These are phyloP conservation scores for Aegilops bicornis DNA, from an alignment of 176 grass and related monocot species.

Conservation along the genomic window DNA sequence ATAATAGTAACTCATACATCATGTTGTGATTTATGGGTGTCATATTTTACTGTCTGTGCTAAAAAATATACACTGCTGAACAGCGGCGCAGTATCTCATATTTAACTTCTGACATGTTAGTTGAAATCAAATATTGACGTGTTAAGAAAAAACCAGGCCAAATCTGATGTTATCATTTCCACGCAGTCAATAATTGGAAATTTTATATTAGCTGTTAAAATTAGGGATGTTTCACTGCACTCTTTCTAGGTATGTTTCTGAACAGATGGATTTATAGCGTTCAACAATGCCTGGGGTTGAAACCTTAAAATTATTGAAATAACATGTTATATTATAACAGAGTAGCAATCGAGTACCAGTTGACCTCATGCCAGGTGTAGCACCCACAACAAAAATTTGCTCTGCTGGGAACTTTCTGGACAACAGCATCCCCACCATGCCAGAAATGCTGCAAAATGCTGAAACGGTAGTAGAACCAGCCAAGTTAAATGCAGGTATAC, in stretches of 20 bases:
- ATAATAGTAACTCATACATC: not conserved
- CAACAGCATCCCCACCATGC: slow-evolving; percentile 40
- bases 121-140: not conserved
- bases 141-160: not conserved
- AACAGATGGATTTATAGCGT: not conserved
- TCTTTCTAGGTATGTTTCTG: not conserved
- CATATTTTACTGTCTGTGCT: not conserved
- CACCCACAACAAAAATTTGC: slow-evolving; percentile 35
- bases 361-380: slow-evolving; percentile 47
- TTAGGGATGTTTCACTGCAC: not conserved
- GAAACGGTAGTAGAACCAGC: slow-evolving; percentile 48
- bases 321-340: slow-evolving; percentile 36
- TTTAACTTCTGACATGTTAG: not conserved
- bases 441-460: slow-evolving; percentile 46
- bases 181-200: not conserved
- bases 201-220: not conserved
- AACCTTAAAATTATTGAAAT: not conserved
- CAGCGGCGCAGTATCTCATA: not conserved
- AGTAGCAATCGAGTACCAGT: slow-evolving; percentile 48
- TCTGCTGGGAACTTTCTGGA: slow-evolving; percentile 51
- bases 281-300: not conserved
- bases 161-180: not conserved
- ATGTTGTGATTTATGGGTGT: not conserved
- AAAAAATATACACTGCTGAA: not conserved
- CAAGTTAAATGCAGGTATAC: slow-evolving; percentile 43